A percentile compares a stretch with the other conserved stretches of the same genome.
Conservation (phyloP, 257 asterid genomes). For the Petunia secreta region DNA sequence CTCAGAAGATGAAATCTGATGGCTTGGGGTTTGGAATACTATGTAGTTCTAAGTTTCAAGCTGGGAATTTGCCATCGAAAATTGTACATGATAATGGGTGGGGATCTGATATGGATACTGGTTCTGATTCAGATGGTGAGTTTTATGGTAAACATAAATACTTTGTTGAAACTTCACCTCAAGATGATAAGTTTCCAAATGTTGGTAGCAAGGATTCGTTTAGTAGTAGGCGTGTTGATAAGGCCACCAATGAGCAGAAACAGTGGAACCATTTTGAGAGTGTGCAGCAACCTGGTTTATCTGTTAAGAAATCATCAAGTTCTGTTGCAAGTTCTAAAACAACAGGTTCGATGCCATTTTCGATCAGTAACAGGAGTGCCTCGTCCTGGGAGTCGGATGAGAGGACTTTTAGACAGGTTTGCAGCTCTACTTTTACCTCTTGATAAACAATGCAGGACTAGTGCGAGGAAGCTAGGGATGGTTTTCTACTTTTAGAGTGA, state of each 20-base stretch:
- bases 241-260: slow-evolving; percentile 20
- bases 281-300: slow-evolving; percentile 32
- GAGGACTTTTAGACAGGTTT: slow-evolving; percentile 51
- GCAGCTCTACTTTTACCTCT: slow-evolving; percentile 12
- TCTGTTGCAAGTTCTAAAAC: slow-evolving; percentile 51
- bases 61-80: slow-evolving; percentile 63
- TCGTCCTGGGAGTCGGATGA: slow-evolving; percentile 33
- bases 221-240: slow-evolving; percentile 29
- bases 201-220: slow-evolving; percentile 35
- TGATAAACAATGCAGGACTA: slow-evolving; percentile 15
- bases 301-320: slow-evolving; percentile 39
- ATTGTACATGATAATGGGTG: slow-evolving; percentile 33
- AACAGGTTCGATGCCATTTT: slow-evolving; percentile 35
- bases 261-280: slow-evolving; percentile 28
- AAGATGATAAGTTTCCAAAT: slow-evolving; percentile 66
- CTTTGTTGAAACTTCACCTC: slow-evolving; percentile 79
- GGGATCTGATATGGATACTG: slow-evolving; percentile 72
- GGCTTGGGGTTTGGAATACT: slow-evolving; percentile 56
- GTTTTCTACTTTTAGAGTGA: slow-evolving; percentile 16
- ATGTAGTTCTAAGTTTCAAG: slow-evolving; percentile 53
- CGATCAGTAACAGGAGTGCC: not conserved
- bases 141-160: slow-evolving; percentile 49
- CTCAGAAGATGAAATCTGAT: slow-evolving; percentile 47
- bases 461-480: slow-evolving; percentile 4
- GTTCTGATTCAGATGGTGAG: slow-evolving; percentile 75